These are phyloP conservation scores for Daedalea quercina DNA, from an alignment of 768 basidiomycete species.

Conservation along the genomic window DNA sequence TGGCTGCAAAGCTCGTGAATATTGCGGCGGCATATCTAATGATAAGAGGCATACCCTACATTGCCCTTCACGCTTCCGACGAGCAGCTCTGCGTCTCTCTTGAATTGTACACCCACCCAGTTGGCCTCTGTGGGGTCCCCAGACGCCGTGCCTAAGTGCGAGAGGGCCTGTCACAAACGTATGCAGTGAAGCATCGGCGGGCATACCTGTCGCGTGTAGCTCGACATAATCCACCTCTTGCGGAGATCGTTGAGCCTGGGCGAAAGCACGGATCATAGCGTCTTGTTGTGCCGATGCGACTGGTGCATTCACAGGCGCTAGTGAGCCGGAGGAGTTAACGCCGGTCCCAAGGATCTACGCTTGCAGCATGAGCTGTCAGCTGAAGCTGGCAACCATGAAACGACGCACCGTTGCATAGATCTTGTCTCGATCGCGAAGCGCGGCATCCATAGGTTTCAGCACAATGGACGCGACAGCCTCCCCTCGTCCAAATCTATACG, in stretches of 20 bases:
- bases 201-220: conserved; percentile 40
- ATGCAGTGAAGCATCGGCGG: neutral
- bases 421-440: conserved; percentile 32
- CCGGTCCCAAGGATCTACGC: conserved; percentile 34
- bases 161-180: neutral
- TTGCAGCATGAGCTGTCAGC: too few relatives aligned
- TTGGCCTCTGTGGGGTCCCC: conserved; percentile 49
- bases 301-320: conserved; percentile 31
- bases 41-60: conserved; percentile 28
- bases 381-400: neutral
- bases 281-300: conserved; percentile 31
- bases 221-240: conserved; percentile 42
- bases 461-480: conserved; percentile 35
- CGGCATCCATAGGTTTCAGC: conserved; percentile 32
- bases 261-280: conserved; percentile 32
- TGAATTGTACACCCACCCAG: conserved; percentile 36
- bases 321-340: conserved; percentile 31
- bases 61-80: conserved; percentile 43
- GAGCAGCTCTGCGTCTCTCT: conserved; percentile 25
- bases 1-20: conserved; percentile 20
- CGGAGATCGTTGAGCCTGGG: conserved; percentile 24
- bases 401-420: conserved; percentile 36
- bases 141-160: conserved; percentile 29
- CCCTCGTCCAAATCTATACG: conserved; percentile 29
- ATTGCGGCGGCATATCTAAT: neutral